Evolutionary conservation across 2,329 filamentous ascomycete genomes (phyloP).

Genomic region (Botryotinia globosa): DNA sequence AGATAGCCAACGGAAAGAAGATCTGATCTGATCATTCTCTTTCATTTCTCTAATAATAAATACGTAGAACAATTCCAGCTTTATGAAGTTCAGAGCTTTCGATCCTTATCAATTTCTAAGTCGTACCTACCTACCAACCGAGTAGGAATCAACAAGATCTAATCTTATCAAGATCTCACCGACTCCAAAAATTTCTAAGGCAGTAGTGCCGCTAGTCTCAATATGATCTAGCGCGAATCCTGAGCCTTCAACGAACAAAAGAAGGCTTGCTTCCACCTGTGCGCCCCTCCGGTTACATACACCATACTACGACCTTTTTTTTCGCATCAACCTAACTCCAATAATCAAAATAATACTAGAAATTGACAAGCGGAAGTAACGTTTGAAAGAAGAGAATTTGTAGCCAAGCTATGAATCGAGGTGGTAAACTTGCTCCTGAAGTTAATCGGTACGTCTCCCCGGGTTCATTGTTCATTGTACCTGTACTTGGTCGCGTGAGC

Average conservation of each 20-base stretch:
- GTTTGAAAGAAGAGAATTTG: constrained; percentile 24
- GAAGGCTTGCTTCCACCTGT: constrained; percentile 19
- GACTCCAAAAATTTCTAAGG: constrained; percentile 6
- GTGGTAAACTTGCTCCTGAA: constrained; percentile 97
- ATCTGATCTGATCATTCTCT: neutral
- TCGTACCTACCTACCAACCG: neutral
- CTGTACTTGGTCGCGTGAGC: constrained; percentile 16
- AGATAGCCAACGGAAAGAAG: neutral
- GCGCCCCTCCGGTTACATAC: constrained; percentile 18
- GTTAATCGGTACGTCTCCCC: constrained; percentile 77
- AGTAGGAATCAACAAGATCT: neutral
- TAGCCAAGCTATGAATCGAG: constrained; percentile 85
- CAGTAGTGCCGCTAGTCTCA: neutral
- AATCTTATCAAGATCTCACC: constrained; percentile 17
- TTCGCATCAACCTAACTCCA: constrained; percentile 17
- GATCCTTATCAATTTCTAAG: neutral
- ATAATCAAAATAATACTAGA: constrained; percentile 20
- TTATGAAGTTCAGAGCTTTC: neutral
- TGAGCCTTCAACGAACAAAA: constrained; percentile 17
- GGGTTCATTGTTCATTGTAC: neutral
- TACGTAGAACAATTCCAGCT: neutral
- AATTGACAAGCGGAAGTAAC: constrained; percentile 20
- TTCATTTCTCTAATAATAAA: neutral
- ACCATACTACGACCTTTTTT: constrained; percentile 17
- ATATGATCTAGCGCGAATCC: constrained; percentile 5